Evolutionary conservation across 140 eudicot genomes (phyloP).

Genomic region (Ambrosia hybrid): DNA sequence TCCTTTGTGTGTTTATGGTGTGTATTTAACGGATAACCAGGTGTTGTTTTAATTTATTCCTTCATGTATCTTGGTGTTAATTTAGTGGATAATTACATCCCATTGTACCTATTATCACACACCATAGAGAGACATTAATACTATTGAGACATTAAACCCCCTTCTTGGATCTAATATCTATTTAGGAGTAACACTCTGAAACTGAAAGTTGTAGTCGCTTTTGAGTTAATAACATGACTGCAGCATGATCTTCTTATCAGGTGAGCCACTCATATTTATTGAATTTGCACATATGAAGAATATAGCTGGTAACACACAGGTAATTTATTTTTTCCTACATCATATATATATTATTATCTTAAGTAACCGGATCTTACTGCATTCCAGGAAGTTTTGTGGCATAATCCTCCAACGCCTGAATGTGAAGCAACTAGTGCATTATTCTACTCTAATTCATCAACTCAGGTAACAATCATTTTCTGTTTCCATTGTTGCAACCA

Average conservation of each 20-base stretch:
- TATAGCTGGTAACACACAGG: constrained; percentile 91
- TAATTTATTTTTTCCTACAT: constrained; percentile 7
- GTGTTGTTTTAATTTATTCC: too few species aligned
- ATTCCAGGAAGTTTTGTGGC: constrained; percentile 92
- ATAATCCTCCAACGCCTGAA: constrained; percentile 92
- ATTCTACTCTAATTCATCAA: constrained; percentile 91
- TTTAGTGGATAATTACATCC: too few species aligned
- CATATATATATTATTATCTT: background rate
- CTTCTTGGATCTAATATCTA: too few species aligned
- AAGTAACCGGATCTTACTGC: constrained; percentile 6
- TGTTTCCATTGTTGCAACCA: background rate
- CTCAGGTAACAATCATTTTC: constrained; percentile 51
- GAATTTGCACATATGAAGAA: constrained; percentile 95
- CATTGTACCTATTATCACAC: too few species aligned
- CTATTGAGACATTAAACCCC: too few species aligned
- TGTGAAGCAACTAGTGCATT: constrained; percentile 88
- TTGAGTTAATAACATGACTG: constrained; percentile 11
- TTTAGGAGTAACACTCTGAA: too few species aligned
- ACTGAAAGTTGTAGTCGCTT: too few species aligned
- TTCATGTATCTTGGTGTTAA: too few species aligned
- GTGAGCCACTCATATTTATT: constrained; percentile 93
- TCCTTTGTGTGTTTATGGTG: too few species aligned
- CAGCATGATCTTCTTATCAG: constrained; percentile 40
- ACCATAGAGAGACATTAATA: too few species aligned
- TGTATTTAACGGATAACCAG: too few species aligned